Base-by-base conservation (phyloP, 148 eudicot species). In the Heliosperma pusillum region DNA sequence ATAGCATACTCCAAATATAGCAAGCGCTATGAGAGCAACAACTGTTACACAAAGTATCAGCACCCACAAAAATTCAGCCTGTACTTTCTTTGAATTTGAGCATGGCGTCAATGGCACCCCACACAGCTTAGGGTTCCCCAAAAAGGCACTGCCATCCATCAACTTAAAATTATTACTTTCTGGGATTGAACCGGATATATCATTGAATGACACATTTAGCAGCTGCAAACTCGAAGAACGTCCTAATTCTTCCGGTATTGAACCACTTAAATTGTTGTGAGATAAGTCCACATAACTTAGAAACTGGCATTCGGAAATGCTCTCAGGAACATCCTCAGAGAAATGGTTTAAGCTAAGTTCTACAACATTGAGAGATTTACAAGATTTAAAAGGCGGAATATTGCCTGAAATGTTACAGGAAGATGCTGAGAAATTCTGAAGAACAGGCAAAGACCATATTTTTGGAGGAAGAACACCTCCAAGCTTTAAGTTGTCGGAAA, bases 121-220 rank as follows among this genome's bases (percentile, higher is more conserved):
- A 85, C 99, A 96, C 42, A 96, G 78, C 53, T 80, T 90, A 8
- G 97, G 87, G 82, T 96, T 96, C 6, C 97, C 99, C 29, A 19
- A 50, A 78, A 96, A 96, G 36, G 97, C 89, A 84, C 89, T 92
- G 11, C 77, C 78, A n/a, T 83, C 94, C 97, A 96, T 92, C 77
- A 76, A 65, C 71, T 81, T 85, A 45, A 92, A 90, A 70, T 6
- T 72, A 79, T 85, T 85, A 60, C 80, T 82, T 19, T 81, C 66
- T 55, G 99, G 99, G 72, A 96, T 87, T 21, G 83, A 73, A 55
- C 99, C 99, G 15, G 92, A 88, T 72, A 96, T 77, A 75, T 86
- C 82, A 75, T 96, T 96, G 76, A 78, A 90, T 1, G 99, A 96
- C 70, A 96, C 82, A 75, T 95, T 92, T 50, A 95, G 78, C 59